Conservation (phyloP, 139 green algal species). For the Micractinium conductrix region DNA sequence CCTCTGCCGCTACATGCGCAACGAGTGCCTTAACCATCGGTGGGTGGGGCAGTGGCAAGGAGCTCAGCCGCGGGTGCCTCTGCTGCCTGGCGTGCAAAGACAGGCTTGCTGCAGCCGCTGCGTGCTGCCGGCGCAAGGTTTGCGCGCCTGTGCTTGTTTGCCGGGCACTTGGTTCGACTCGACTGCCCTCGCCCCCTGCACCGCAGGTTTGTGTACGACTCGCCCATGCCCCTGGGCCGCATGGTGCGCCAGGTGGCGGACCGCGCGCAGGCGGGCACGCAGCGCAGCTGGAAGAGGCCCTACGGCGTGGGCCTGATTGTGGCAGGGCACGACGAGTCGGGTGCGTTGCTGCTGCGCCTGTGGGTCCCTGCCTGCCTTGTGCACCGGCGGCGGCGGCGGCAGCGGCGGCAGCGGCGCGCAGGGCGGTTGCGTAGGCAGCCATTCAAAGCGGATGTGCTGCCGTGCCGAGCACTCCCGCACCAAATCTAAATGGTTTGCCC, state of each 20-base stretch:
- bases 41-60: slow-evolving; percentile 32
- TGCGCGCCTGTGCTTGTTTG: neutral
- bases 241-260: slow-evolving; percentile 94
- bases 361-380: neutral
- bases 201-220: slow-evolving; percentile 95
- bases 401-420: too few relatives aligned
- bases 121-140: too few relatives aligned
- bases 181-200: neutral
- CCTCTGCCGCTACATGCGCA: slow-evolving; percentile 96
- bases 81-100: too few relatives aligned
- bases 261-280: slow-evolving; percentile 89
- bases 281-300: slow-evolving; percentile 93
- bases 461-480: too few relatives aligned
- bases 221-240: slow-evolving; percentile 82
- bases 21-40: slow-evolving; percentile 96
- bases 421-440: too few relatives aligned
- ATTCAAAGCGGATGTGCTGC: too few relatives aligned
- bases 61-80: too few relatives aligned
- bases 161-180: neutral
- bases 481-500: too few relatives aligned
- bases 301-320: slow-evolving; percentile 97
- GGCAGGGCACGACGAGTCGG: slow-evolving; percentile 81
- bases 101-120: too few relatives aligned
- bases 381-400: neutral
- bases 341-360: slow-evolving; percentile 20